These are phyloP conservation scores for Elsinoe arachidis DNA, from an alignment of 2,329 filamentous ascomycete genomes.

Conservation along the genomic window DNA sequence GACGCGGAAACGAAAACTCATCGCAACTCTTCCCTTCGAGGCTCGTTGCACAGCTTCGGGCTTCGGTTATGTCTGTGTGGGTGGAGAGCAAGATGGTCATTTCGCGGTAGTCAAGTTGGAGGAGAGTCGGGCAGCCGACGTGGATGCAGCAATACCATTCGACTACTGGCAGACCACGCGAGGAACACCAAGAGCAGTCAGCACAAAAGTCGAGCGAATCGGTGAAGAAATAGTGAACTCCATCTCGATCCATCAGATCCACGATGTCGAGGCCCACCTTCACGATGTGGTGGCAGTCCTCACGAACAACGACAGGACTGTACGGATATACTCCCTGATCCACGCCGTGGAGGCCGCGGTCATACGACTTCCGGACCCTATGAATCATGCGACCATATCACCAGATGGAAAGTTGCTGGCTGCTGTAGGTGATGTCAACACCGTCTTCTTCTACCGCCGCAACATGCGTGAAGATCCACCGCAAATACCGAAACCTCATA, in stretches of 20 bases:
- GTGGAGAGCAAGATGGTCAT: slow-evolving; percentile 73
- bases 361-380: slow-evolving; percentile 68
- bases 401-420: slow-evolving; percentile 74
- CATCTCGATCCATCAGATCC: slow-evolving; percentile 53
- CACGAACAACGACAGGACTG: slow-evolving; percentile 85
- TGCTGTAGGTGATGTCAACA: slow-evolving; percentile 80
- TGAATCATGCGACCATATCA: slow-evolving; percentile 91
- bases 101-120: slow-evolving; percentile 68
- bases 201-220: slow-evolving; percentile 49
- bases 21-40: slow-evolving; percentile 58
- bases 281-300: slow-evolving; percentile 59
- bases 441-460: slow-evolving; percentile 71
- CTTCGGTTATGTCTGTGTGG: slow-evolving; percentile 82
- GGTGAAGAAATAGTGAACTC: slow-evolving; percentile 59
- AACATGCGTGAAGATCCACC: slow-evolving; percentile 24
- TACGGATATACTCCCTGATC: slow-evolving; percentile 71
- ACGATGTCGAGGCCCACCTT: slow-evolving; percentile 41
- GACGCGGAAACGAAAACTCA: slow-evolving; percentile 63
- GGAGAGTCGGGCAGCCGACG: slow-evolving; percentile 37
- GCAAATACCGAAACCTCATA: slow-evolving; percentile 31
- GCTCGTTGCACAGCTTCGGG: slow-evolving; percentile 82
- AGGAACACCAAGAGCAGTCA: slow-evolving; percentile 45
- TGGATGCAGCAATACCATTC: slow-evolving; percentile 50
- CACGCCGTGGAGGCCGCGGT: slow-evolving; percentile 60
- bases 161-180: slow-evolving; percentile 16